Base-by-base conservation (phyloP, 139 green algal species). In the Closterium sp. region DNA sequence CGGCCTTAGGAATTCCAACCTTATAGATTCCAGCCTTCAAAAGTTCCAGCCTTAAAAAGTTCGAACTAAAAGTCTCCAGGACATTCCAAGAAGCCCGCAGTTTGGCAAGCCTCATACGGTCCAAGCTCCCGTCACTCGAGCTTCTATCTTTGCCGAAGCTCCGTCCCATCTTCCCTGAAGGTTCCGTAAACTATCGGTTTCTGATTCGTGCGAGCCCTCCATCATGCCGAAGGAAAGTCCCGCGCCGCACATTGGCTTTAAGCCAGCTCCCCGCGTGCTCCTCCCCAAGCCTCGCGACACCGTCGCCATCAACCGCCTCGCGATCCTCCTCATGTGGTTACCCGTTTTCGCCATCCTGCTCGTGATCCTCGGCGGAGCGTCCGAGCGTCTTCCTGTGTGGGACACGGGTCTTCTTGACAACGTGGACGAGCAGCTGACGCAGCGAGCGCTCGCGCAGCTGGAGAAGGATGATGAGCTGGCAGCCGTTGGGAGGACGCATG, bases 371-470 rank as follows among this genome's bases (percentile, higher is more conserved):
- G 50, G 50, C 50, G 50, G 50, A 73, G 50, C 50, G 13, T 73
- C 50, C 50, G 50, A 73, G 50, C 50, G 50, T 73, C 50, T 73
- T 11, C 50, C 50, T 1, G 50, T 73, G 32, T 91, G 89, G 89
- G 89, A 91, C 84, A 31, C 89, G 10, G 89, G 89, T 13, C 84
- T 86, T 27, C 89, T 91, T 27, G 89, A 91, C 13, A 22, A 91
- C 22, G 30, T 88, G 29, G 89, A 91, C 89, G 79, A 85, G 19
- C 11, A 89, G 89, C 89, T 91, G 24, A 86, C 79, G 24, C 29
- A 31, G 38, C 73, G 79, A 28, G 89, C 30, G 24, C 21, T 84
- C 11, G 30, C 19, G 9, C 50, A 73, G 50, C 50, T 73, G 50
- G 10, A 73, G 1, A 73, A 73, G 50, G 50, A 73, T 73, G 50